phyloP scores from a whole-genome alignment of 768 basidiomycete genomes.

The Russula griseocarnosa region DNA sequence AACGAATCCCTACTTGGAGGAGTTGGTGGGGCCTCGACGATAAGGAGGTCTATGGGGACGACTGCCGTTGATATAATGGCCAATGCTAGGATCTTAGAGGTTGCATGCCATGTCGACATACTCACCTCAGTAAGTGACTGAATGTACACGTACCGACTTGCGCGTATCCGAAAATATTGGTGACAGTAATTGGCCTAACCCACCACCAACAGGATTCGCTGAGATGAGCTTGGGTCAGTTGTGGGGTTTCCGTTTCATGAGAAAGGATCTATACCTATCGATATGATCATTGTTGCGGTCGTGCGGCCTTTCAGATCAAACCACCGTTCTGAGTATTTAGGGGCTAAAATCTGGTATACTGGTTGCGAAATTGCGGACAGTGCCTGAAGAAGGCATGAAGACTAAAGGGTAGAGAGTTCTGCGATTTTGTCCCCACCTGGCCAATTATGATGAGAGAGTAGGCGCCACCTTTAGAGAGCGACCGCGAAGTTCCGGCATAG shows the following conservation, averaged over 20 bases:
- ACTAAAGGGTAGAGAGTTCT: not conserved
- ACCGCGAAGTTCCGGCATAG: slow-evolving; percentile 60
- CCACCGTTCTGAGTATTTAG: slow-evolving; percentile 81
- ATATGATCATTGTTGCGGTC: slow-evolving; percentile 66
- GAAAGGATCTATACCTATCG: slow-evolving; percentile 37
- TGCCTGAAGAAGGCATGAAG: slow-evolving; percentile 40
- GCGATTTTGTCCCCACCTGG: slow-evolving; percentile 45
- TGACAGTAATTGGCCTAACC: slow-evolving; percentile 68
- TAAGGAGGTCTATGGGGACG: slow-evolving; percentile 54
- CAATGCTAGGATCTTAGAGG: slow-evolving; percentile 61
- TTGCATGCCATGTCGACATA: not conserved
- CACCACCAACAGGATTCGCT: slow-evolving; percentile 75
- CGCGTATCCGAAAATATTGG: slow-evolving; percentile 51
- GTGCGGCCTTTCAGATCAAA: slow-evolving; percentile 73
- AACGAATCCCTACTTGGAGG: slow-evolving; percentile 61
- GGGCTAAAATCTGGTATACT: slow-evolving; percentile 71
- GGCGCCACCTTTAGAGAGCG: slow-evolving; percentile 47
- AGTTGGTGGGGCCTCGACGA: slow-evolving; percentile 59
- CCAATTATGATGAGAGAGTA: slow-evolving; percentile 68
- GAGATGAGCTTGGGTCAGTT: not conserved
- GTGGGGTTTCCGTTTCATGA: no score
- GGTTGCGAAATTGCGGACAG: slow-evolving; percentile 65
- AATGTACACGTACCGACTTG: slow-evolving; percentile 45
- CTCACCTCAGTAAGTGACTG: not conserved
- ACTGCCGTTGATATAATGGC: slow-evolving; percentile 66